Evolutionary conservation across 208 protist genomes (phyloP).

Genomic region (Porcisia hertigi): DNA sequence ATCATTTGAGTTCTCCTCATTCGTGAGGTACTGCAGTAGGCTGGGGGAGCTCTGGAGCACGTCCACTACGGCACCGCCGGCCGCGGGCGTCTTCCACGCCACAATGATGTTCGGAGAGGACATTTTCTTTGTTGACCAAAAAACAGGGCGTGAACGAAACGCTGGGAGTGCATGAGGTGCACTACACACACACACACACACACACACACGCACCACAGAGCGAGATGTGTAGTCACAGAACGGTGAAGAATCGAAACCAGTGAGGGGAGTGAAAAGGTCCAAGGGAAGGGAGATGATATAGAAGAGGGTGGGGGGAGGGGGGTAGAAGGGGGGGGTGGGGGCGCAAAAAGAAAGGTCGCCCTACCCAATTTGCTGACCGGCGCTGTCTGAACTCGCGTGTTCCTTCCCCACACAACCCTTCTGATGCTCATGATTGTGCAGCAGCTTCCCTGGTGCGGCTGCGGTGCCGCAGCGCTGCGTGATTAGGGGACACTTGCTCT

Average conservation of each 20-base stretch:
- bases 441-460: background rate
- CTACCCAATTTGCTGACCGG: background rate
- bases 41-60: slow-evolving; percentile 57
- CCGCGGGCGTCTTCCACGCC: slow-evolving; percentile 39
- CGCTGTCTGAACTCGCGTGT: background rate
- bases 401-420: background rate
- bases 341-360: background rate
- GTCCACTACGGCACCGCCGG: slow-evolving; percentile 46
- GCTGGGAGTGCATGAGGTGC: too few species aligned
- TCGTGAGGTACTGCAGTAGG: slow-evolving; percentile 45
- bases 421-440: background rate
- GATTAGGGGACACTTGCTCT: slow-evolving; percentile 17
- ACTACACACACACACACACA: too few species aligned
- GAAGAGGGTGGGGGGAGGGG: background rate
- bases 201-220: too few species aligned
- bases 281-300: background rate
- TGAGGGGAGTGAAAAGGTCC: too few species aligned
- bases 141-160: background rate
- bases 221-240: too few species aligned
- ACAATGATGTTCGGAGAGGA: slow-evolving; percentile 18
- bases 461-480: slow-evolving; percentile 3
- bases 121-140: background rate
- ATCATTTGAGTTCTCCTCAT: slow-evolving; percentile 17
- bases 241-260: too few species aligned
- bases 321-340: background rate